Base-by-base conservation (phyloP, 345 rosid species). In the Populus simonii region DNA sequence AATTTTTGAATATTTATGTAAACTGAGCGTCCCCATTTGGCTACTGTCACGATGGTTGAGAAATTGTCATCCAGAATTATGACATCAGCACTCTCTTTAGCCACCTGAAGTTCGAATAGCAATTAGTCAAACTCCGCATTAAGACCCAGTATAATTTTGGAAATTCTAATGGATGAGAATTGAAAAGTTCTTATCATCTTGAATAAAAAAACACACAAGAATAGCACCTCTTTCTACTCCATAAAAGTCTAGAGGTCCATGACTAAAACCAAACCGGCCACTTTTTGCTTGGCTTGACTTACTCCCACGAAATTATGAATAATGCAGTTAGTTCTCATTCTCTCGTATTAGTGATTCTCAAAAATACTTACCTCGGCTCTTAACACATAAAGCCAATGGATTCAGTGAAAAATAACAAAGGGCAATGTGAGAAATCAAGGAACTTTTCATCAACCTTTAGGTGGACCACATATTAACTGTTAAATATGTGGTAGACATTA, bases 1-100 rank as follows among this genome's bases (percentile, higher is more conserved):
- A 94, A 93, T 79, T 94, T 94, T 82, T 94, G 97, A 74, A 93
- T 94, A 78, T 94, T 94, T 31, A 94, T 85, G 85, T 94, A 94
- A 47, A 94, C 97, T 45, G 98, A 94, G 53, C 97, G 95, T 51
- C 98, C 98, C 97, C 97, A 94, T 89, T 86, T 93, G 77, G 97
- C 97, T 20, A 94, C 98, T 35, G 98, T 94, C 76, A 87, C 98
- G 36, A 94, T 94, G 3, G 98, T 93, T 66, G 97, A 91, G 88
- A 94, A 94, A 68, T 94, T 94, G 81, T 94, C 98, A 61, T 94
- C 98, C 72, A 93, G 90, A 76, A 94, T 94, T 72, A 94, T 83
- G 53, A 94, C 97, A 88, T 94, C 98, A 2, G 98, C 98, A 69
- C 98, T 94, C 91, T 94, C 98, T 86, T 94, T 94, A 0, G 98